These are phyloP conservation scores for Yamadazyma philogaea DNA, from an alignment of 805 yeast genomes.

Conservation along the genomic window DNA sequence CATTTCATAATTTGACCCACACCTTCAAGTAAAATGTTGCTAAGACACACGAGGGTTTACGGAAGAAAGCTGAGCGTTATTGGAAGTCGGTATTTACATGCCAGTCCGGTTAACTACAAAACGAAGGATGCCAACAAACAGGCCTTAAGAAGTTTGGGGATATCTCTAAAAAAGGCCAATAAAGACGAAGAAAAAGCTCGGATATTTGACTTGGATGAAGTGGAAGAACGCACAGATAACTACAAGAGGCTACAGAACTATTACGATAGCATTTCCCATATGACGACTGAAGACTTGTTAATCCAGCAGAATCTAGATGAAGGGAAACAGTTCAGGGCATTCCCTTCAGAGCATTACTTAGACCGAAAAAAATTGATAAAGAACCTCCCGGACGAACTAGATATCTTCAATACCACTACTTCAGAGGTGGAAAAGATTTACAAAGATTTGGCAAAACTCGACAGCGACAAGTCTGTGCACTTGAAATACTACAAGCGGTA, in stretches of 20 bases:
- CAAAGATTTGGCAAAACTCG: slow-evolving; percentile 28
- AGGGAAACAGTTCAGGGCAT: slow-evolving; percentile 33
- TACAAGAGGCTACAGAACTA: slow-evolving; percentile 12
- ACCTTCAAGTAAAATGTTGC: not conserved
- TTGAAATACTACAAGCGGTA: slow-evolving; percentile 34
- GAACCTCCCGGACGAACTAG: slow-evolving; percentile 35
- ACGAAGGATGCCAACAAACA: slow-evolving; percentile 18
- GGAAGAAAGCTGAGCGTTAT: not conserved
- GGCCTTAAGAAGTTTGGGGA: slow-evolving; percentile 30
- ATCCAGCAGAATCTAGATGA: slow-evolving; percentile 35
- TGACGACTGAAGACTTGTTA: slow-evolving; percentile 36
- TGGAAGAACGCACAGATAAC: slow-evolving; percentile 4
- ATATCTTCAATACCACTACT: slow-evolving; percentile 28
- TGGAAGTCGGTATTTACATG: not conserved
- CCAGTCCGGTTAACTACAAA: not conserved
- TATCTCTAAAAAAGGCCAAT: slow-evolving; percentile 29
- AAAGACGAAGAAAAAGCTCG: slow-evolving; percentile 7
- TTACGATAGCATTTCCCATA: slow-evolving; percentile 30
- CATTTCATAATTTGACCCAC: not conserved
- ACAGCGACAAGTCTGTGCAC: slow-evolving; percentile 36
- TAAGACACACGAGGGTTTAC: not conserved
- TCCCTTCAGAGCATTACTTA: slow-evolving; percentile 32
- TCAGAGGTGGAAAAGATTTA: slow-evolving; percentile 31
- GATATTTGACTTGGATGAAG: slow-evolving; percentile 1
- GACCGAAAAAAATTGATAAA: slow-evolving; percentile 30